Conservation (phyloP, 2,329 filamentous ascomycete species). For the Escovopsis sp. region DNA sequence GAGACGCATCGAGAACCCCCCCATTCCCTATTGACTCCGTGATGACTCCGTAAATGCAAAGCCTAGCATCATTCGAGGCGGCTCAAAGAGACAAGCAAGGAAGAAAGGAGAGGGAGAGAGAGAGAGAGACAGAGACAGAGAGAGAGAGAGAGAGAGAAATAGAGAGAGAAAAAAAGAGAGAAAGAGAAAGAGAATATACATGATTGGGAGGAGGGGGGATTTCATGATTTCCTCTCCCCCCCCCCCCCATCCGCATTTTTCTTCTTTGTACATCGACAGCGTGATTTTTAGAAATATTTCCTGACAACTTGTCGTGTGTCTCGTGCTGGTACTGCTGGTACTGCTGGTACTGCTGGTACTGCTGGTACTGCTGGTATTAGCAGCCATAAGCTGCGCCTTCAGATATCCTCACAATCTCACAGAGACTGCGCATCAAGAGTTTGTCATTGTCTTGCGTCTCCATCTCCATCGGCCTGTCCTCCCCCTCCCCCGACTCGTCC, state of each 20-base stretch:
- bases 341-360: too few relatives aligned
- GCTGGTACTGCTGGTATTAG: neutral
- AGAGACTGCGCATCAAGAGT: conserved; percentile 25
- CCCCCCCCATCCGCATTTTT: too few relatives aligned
- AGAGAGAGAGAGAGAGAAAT: neutral
- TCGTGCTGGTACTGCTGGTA: too few relatives aligned
- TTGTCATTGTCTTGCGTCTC: conserved; percentile 20
- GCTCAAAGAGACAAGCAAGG: neutral
- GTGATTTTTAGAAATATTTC: too few relatives aligned
- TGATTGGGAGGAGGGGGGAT: too few relatives aligned
- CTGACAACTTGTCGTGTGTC: too few relatives aligned
- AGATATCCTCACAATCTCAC: conserved; percentile 26
- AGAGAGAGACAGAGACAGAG: neutral
- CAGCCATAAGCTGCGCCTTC: conserved; percentile 14
- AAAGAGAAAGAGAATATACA: neutral
- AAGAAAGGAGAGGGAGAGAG: too few relatives aligned
- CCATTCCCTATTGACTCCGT: too few relatives aligned
- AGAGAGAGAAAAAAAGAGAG: neutral
- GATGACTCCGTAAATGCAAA: too few relatives aligned
- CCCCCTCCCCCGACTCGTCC: conserved; percentile 9
- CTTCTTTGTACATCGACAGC: too few relatives aligned
- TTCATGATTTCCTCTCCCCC: too few relatives aligned
- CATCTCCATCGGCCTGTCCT: conserved; percentile 17
- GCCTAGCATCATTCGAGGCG: neutral
- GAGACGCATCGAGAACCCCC: too few relatives aligned